phyloP scores from a whole-genome alignment of 345 rosid genomes.

The Lepidium sativum region DNA sequence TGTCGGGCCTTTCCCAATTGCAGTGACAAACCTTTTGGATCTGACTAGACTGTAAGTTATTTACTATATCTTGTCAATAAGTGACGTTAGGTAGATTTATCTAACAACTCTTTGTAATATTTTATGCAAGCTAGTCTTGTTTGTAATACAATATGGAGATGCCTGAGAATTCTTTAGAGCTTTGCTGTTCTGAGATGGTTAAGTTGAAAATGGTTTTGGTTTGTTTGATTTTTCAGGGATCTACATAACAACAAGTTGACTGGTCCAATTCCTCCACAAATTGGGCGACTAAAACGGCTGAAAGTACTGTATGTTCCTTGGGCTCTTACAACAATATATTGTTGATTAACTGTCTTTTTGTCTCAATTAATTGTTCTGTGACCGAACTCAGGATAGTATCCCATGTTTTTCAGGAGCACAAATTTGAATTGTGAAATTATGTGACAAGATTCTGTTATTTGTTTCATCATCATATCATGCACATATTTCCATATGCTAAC shows the following conservation, averaged over 20 bases:
- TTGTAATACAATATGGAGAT: not conserved
- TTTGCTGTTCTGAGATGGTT: not conserved
- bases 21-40: conserved; percentile 92
- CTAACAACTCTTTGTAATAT: not conserved
- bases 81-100: not conserved
- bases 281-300: conserved; percentile 78
- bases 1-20: conserved; percentile 94
- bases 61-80: not conserved
- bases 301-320: conserved; percentile 57
- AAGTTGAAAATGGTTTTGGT: not conserved
- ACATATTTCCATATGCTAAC: not conserved
- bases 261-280: conserved; percentile 96
- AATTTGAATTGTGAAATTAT: not conserved
- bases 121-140: not conserved
- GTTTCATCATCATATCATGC: not conserved
- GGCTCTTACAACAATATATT: not conserved
- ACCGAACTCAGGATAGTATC: not conserved
- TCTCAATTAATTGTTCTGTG: not conserved
- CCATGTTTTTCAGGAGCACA: not conserved
- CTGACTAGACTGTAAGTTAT: conserved; percentile 70
- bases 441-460: not conserved
- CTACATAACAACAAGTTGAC: conserved; percentile 93
- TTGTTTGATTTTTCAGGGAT: conserved; percentile 49
- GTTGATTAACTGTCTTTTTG: not conserved
- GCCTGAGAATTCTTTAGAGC: not conserved